Base-by-base conservation (phyloP, 371 early-diverging fungal species). In the Apophysomyces sp. region DNA sequence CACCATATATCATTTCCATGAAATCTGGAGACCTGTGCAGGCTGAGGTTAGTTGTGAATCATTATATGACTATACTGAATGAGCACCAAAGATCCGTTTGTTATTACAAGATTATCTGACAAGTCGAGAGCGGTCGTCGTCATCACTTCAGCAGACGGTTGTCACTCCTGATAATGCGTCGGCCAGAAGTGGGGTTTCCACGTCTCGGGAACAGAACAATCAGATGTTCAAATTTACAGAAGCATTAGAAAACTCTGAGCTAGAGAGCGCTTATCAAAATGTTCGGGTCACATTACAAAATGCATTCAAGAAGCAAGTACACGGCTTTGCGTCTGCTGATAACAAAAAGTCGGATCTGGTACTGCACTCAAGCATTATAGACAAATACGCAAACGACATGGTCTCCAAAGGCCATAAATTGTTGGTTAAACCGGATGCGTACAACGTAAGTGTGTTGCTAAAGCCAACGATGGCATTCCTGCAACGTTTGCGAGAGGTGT, bases 81-180 rank as follows among this genome's bases (percentile, higher is more conserved):
- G 31, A 12, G 36, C 16, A 1, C 44, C 13, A 21, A 60, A 89
- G 86, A 77, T 91, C 57, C 86, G 88, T 36, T 72, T 89, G 0
- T 66, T 92, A 4, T 67, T 92, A 28, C 86, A 88, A 68, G 91
- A 90, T 49, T 91, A 91, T 59, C 73, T 92, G 9, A 86, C 86
- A 1, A 85, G 74, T 24, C 73, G 82, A 28, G 84, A 88, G 32
- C 79, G 76, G 49, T 59, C 66, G 13, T 44, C 49, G 3, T 44
- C 49, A 21, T 44, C 49, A 44, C 49, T 44, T 21, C 49, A 44
- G 9, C 49, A 44, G 52, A 52, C 62, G n/a, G 55, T 57, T 8
- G 52, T 66, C 3, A 58, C 72, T 31, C 44, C 74, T 29, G 74
- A 65, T 49, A 69, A 76, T n/a, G 69, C 80, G 4, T 59, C 83